A percentile compares a stretch with the other conserved stretches of the same genome.
Evolutionary conservation across 768 basidiomycete species (phyloP).

Genomic region (Collybia sp.): DNA sequence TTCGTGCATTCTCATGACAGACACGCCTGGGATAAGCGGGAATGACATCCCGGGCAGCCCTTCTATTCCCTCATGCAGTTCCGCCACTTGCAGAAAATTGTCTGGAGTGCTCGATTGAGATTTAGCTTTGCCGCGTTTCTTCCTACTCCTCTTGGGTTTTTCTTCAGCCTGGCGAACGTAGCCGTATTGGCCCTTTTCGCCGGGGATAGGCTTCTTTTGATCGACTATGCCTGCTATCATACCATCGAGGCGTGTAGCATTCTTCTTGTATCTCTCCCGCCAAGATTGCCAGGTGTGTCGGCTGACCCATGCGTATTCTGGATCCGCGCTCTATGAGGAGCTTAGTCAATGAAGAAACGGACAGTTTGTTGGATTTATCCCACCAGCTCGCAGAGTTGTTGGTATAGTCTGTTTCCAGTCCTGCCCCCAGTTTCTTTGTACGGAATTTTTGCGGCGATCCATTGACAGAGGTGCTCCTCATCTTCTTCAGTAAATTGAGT

Average conservation of each 20-base stretch:
- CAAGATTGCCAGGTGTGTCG: constrained; percentile 90
- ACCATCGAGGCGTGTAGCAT: constrained; percentile 59
- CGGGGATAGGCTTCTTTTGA: constrained; percentile 60
- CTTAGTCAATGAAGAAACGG: too few species aligned
- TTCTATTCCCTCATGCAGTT: constrained; percentile 7
- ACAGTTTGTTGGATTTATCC: background rate
- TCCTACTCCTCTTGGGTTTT: constrained; percentile 54
- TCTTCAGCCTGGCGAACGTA: constrained; percentile 75
- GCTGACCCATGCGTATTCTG: constrained; percentile 74
- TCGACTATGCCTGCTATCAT: constrained; percentile 65
- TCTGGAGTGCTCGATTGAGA: constrained; percentile 15
- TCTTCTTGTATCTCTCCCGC: constrained; percentile 87
- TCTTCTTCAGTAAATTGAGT: constrained; percentile 77
- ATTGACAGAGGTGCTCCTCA: constrained; percentile 67
- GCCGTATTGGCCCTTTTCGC: constrained; percentile 80
- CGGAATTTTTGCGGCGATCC: constrained; percentile 82
- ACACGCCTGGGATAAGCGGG: constrained; percentile 8
- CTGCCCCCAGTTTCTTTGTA: constrained; percentile 79
- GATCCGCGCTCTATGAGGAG: constrained; percentile 47
- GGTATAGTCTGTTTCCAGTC: constrained; percentile 79
- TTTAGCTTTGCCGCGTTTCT: constrained; percentile 36
- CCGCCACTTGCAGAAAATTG: constrained; percentile 15
- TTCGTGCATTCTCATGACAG: constrained; percentile 8
- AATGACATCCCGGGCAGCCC: constrained; percentile 13
- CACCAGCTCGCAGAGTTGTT: constrained; percentile 75